These are phyloP conservation scores for Arthrobotrys musiformis DNA, from an alignment of 2,329 filamentous ascomycete genomes.

Conservation along the genomic window DNA sequence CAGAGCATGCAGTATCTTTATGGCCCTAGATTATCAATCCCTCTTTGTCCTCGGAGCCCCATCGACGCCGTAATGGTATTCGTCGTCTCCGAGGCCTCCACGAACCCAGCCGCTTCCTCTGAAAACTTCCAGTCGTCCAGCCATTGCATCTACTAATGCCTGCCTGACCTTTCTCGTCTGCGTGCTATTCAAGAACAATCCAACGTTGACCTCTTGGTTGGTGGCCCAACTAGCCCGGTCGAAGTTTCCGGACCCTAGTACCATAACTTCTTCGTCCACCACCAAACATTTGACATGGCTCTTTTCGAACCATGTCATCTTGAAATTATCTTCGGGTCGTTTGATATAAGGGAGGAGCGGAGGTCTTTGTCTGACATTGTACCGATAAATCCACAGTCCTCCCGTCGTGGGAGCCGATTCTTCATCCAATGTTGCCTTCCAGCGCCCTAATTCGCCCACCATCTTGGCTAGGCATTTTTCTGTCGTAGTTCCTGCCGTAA, in stretches of 20 bases:
- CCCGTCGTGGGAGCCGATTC: conserved; percentile 22
- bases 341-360: conserved; percentile 43
- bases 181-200: conserved; percentile 64
- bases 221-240: conserved; percentile 88
- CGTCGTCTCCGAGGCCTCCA: conserved; percentile 25
- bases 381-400: conserved; percentile 69
- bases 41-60: conserved; percentile 24
- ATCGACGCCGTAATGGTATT: conserved; percentile 41
- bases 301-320: conserved; percentile 70
- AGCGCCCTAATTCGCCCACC: conserved; percentile 67
- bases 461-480: conserved; percentile 72
- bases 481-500: conserved; percentile 77
- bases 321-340: conserved; percentile 36
- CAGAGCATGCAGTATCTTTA: no score
- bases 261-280: conserved; percentile 74
- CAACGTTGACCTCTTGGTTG: conserved; percentile 81
- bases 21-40: conserved; percentile 1
- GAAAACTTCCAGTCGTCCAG: conserved; percentile 53
- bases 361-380: conserved; percentile 28
- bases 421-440: conserved; percentile 54
- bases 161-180: conserved; percentile 62
- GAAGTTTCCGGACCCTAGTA: conserved; percentile 84
- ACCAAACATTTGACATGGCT: conserved; percentile 82
- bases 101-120: conserved; percentile 39
- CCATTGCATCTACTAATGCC: conserved; percentile 45